A percentile compares a stretch with the other conserved stretches of the same genome.
Conservation (phyloP, 495 filamentous ascomycete species). For the Hyaloscypha variabilis region DNA sequence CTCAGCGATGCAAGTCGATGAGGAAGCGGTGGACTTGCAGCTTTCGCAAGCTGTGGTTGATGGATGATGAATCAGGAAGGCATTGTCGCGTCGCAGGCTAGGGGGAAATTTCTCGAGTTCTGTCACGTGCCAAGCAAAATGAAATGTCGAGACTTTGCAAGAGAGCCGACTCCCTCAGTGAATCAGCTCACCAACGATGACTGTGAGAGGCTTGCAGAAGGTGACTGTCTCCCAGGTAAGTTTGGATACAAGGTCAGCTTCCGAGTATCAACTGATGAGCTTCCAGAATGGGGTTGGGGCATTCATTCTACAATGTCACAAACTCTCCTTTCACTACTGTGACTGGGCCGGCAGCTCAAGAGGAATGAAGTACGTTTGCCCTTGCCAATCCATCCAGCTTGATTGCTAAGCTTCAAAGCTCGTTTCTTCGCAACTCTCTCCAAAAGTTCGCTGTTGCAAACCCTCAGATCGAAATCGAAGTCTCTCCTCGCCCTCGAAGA, state of each 20-base stretch:
- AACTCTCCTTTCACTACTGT: conserved; percentile 94
- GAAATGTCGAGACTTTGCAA: background rate
- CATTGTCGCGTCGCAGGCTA: conserved; percentile 21
- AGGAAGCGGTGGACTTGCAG: conserved; percentile 9
- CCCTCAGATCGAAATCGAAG: conserved; percentile 87
- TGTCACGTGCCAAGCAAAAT: background rate
- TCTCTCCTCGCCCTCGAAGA: conserved; percentile 83
- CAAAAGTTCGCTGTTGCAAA: conserved; percentile 74
- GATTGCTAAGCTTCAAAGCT: conserved; percentile 44
- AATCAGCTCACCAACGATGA: conserved; percentile 55
- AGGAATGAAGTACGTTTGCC: conserved; percentile 85
- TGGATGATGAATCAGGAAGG: conserved; percentile 4
- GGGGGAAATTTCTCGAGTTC: background rate
- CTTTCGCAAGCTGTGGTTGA: conserved; percentile 21
- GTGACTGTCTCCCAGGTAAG: conserved; percentile 65
- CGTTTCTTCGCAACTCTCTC: conserved; percentile 78
- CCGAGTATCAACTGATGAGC: background rate
- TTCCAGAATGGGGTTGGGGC: conserved; percentile 90
- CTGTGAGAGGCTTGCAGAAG: conserved; percentile 59
- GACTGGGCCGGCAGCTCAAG: conserved; percentile 88
- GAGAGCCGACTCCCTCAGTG: background rate
- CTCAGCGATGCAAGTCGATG: conserved; percentile 22
- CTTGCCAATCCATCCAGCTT: background rate
- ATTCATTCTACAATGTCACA: conserved; percentile 96
- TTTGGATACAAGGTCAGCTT: background rate